Evolutionary conservation across 306 rosid species (phyloP).

Genomic region (Cicer chorassanicum): DNA sequence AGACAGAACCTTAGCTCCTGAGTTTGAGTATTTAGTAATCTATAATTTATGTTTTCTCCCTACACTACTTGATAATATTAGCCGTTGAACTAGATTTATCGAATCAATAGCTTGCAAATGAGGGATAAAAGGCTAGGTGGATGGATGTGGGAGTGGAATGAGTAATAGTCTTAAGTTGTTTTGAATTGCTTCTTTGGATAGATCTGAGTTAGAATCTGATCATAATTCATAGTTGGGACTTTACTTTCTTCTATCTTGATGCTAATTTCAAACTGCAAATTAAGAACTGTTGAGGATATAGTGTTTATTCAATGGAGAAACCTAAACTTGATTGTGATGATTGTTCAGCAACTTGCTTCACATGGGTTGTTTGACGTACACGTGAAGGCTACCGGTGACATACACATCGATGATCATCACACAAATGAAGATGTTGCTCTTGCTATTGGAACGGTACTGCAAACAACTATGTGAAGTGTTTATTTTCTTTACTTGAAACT

Average conservation of each 20-base stretch:
- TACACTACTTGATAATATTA: neutral
- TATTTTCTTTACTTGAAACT: slow-evolving; percentile 1
- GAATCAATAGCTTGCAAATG: slow-evolving; percentile 17
- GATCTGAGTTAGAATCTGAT: slow-evolving; percentile 18
- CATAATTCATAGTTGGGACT: neutral
- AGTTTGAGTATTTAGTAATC: neutral
- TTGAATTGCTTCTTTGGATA: slow-evolving; percentile 4
- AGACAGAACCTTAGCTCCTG: neutral
- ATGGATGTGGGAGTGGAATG: neutral
- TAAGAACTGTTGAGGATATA: neutral
- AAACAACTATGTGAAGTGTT: neutral
- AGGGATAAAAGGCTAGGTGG: slow-evolving; percentile 3
- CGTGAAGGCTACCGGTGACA: slow-evolving; percentile 72
- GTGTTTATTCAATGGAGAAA: neutral
- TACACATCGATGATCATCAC: slow-evolving; percentile 81
- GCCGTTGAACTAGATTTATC: neutral
- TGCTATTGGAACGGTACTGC: slow-evolving; percentile 74
- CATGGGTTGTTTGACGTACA: slow-evolving; percentile 74
- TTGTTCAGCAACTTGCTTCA: slow-evolving; percentile 72
- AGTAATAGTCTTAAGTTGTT: neutral
- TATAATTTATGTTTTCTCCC: neutral
- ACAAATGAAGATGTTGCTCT: slow-evolving; percentile 88
- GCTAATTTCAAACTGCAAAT: neutral
- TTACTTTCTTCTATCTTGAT: slow-evolving; percentile 11
- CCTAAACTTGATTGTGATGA: slow-evolving; percentile 10